Evolutionary conservation across 345 rosid genomes (phyloP), one percentile per base, ranked within the genome.

Genomic region (Moricandia moricandioides): DNA sequence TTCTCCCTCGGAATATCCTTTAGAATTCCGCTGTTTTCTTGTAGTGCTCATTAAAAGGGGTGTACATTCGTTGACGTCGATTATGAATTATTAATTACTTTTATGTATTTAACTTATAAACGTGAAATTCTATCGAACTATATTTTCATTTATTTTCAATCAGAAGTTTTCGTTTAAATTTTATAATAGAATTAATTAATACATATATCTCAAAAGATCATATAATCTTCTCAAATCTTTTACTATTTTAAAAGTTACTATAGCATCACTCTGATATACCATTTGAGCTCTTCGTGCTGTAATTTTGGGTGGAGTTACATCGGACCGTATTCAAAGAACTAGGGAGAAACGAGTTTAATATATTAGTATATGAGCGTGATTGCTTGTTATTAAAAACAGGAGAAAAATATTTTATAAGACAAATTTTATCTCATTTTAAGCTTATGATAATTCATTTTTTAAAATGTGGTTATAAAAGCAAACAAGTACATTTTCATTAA

Each of bases 401-500:
- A 62, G 14, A 6, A n/a, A 12, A 18, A 17, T n/a, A n/a, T 12
- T 17, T 3, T 3, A 18, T 67, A 33, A 52, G 35, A 33, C 13
- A 11, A 27, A 43, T 0, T 12, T 8, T 45, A 11, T 9, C n/a
- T n/a, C n/a, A 0, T 62, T n/a, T n/a, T n/a, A 62, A 71, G 9
- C 14, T 34, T 9, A 24, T 14, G 14, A 62, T 49, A 6, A 13
- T 18, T 34, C n/a, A 6, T n/a, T 8, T 24, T 29, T 45, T n/a
- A 45, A 45, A n/a, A n/a, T 45, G n/a, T 60, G 12, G 54, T 12
- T n/a, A n/a, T 26, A 37, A 72, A 26, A 39, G 31, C n/a, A 52
- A 26, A 63, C 70, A 72, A 26, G 10, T 10, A 72, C 40, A 72
- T 54, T 52, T 54, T 37, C 39, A 37, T 18, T 27, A n/a, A 37